Evolutionary conservation across 305 asterid genomes (phyloP).

Genomic region (Fraxinus paxiana): DNA sequence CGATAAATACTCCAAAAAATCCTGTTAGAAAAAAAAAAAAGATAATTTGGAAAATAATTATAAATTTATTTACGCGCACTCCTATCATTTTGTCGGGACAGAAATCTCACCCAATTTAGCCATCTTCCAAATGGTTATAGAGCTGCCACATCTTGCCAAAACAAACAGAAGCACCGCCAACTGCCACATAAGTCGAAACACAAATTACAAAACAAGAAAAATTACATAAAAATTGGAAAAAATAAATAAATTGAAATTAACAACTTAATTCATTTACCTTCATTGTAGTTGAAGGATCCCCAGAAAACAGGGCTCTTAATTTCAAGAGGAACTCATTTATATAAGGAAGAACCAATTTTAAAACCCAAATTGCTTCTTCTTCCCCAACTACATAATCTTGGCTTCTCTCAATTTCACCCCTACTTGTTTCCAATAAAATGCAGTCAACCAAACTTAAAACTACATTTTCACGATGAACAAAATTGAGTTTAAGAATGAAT

Average conservation of each 20-base stretch:
- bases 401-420: conserved; percentile 33
- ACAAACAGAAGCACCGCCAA: conserved; percentile 75
- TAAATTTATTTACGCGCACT: background rate
- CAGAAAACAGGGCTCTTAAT: conserved; percentile 82
- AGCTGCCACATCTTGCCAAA: conserved; percentile 86
- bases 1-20: conserved; percentile 70
- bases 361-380: conserved; percentile 71
- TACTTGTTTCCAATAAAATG: background rate
- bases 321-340: conserved; percentile 67
- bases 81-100: background rate
- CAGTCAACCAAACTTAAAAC: conserved; percentile 11
- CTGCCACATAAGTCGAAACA: conserved; percentile 33
- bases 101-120: conserved; percentile 61
- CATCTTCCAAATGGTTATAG: conserved; percentile 80
- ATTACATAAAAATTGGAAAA: background rate
- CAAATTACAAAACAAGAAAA: background rate
- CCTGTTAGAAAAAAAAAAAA: conserved; percentile 34
- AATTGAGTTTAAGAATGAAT: background rate
- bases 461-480: background rate
- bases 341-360: conserved; percentile 59
- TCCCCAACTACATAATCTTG: conserved; percentile 62
- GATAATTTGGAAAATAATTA: background rate
- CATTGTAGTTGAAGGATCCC: conserved; percentile 91
- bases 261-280: conserved; percentile 41
- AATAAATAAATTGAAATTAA: background rate